Percentiles rank a stretch among this genome's conserved stretches.
phyloP scores from a whole-genome alignment of 768 basidiomycete genomes.

The Leccinellum luteum region DNA sequence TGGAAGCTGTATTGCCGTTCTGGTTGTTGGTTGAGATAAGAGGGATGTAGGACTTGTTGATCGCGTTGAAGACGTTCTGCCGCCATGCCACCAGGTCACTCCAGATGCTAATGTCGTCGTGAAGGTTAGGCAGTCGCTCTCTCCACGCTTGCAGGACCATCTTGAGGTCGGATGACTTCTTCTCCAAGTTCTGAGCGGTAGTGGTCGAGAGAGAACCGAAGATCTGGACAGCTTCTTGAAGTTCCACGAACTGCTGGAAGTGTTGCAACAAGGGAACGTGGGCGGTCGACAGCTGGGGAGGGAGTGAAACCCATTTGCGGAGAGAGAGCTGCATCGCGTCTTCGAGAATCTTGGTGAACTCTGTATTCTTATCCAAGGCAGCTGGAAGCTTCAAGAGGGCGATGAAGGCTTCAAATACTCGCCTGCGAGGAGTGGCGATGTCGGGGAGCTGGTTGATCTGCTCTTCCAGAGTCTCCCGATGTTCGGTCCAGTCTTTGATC shows the following conservation, averaged over 20 bases:
- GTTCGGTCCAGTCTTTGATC: slow-evolving; percentile 86
- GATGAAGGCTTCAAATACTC: slow-evolving; percentile 96
- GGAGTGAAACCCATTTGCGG: slow-evolving; percentile 92
- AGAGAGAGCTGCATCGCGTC: slow-evolving; percentile 96
- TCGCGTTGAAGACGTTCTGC: slow-evolving; percentile 96
- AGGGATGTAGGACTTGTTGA: slow-evolving; percentile 95
- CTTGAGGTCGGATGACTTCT: slow-evolving; percentile 93
- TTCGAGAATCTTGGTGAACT: slow-evolving; percentile 86
- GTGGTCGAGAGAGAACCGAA: slow-evolving; percentile 89
- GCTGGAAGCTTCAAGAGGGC: slow-evolving; percentile 83
- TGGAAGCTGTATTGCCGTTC: slow-evolving; percentile 46
- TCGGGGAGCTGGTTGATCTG: slow-evolving; percentile 79
- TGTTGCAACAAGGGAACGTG: slow-evolving; percentile 94
- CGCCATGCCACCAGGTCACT: slow-evolving; percentile 99
- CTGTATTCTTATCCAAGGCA: slow-evolving; percentile 77
- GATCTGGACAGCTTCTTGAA: slow-evolving; percentile 93
- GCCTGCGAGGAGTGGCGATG: slow-evolving; percentile 88
- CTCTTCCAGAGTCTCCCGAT: slow-evolving; percentile 73
- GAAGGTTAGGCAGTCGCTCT: slow-evolving; percentile 90
- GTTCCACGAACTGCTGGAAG: slow-evolving; percentile 98
- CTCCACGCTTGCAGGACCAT: slow-evolving; percentile 97
- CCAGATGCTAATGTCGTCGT: slow-evolving; percentile 99
- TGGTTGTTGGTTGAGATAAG: slow-evolving; percentile 66
- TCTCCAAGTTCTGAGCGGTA: slow-evolving; percentile 84
- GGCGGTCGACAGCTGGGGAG: slow-evolving; percentile 81